Base-by-base conservation (phyloP, 306 rosid species). In the Glycyrrhiza uralensis region DNA sequence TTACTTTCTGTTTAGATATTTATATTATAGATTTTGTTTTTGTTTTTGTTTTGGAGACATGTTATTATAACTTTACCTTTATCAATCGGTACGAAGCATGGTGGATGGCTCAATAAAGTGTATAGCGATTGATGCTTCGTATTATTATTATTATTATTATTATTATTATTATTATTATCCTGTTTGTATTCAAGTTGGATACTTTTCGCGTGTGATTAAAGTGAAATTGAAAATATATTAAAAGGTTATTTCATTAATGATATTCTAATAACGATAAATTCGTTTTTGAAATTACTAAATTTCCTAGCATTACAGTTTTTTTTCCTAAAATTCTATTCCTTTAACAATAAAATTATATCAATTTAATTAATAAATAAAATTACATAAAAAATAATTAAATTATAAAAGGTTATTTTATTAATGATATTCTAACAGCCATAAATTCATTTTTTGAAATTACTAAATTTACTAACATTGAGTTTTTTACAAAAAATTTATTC, bases 31-130 rank as follows among this genome's bases (percentile, higher is more conserved):
- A n/a, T n/a, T n/a, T n/a, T n/a, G n/a, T n/a, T n/a, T n/a, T n/a
- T n/a, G n/a, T n/a, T n/a, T n/a, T n/a, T n/a, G n/a, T n/a, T n/a
- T 35, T 64, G 9, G 39, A 1, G 24, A 42, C 39, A 14, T 23
- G 18, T 38, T 20, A 36, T n/a, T 55, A 42, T 64, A 42, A 44
- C 7, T 5, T 45, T 9, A 2, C 6, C 57, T 62, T 63, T 39
- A n/a, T 22, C 3, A 12, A 19, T 61, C 2, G 20, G 1, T n/a
- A 15, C 44, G 71, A 41, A 5, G 17, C 4, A 7, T 28, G 41
- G 56, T 65, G 56, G 56, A 65, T 28, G 56, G 57, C 71, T 66
- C 71, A 45, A 65, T 45, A 66, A 66, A 66, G 19, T 5, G 30
- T 9, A 44, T 26, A 66, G 71, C 1, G 4, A 46, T 46, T 17